Evolutionary conservation across 2,329 filamentous ascomycete species (phyloP), one percentile per base, ranked within the genome.

Genomic region (Phoma sp.): DNA sequence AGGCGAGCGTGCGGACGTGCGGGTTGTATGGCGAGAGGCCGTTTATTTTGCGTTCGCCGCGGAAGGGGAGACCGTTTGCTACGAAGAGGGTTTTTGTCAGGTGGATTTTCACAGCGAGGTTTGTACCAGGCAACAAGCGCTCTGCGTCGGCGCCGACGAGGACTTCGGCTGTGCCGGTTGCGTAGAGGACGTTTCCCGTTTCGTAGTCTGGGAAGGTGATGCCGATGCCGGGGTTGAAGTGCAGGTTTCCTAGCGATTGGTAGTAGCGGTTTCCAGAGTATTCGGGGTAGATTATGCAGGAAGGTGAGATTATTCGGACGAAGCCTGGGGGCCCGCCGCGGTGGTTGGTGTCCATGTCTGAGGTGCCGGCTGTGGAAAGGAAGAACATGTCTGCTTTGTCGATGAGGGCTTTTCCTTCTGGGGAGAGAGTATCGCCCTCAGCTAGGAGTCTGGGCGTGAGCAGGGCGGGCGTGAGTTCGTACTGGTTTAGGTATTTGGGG

Each of bases 221-320:
- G 3, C 92, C 91, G 2, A 89, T 84, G 15, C 78, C 76, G 0
- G 90, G 89, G 26, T 87, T 88, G 7, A 82, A 75, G 32, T 83
- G 78, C 12, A 96, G 77, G 67, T 96, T 96, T 1, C 92, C 92
- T 0, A 96, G 81, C 0, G 89, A 91, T 72, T 96, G 91, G 65
- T 96, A 96, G 0, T 95, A 77, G 14, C 90, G 80, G 72, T 96
- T 96, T 7, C 92, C 92, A 0, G 89, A 92, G 71, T 89, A 96
- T 70, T 96, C 92, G 0, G 92, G 92, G 73, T 91, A 96, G 2
- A 88, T 80, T 12, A 96, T 73, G 2, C 84, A 79, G 1, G 77
- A 77, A 51, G 89, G 87, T 17, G 81, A 83, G 1, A 87, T 71
- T 7, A 93, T 79, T 20, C 91, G 83, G 17, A 93, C 77, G 66